Percentiles rank a stretch among this genome's conserved stretches.
Evolutionary conservation across 768 basidiomycete genomes (phyloP).

Genomic region (Leucocoprinus leucothites): DNA sequence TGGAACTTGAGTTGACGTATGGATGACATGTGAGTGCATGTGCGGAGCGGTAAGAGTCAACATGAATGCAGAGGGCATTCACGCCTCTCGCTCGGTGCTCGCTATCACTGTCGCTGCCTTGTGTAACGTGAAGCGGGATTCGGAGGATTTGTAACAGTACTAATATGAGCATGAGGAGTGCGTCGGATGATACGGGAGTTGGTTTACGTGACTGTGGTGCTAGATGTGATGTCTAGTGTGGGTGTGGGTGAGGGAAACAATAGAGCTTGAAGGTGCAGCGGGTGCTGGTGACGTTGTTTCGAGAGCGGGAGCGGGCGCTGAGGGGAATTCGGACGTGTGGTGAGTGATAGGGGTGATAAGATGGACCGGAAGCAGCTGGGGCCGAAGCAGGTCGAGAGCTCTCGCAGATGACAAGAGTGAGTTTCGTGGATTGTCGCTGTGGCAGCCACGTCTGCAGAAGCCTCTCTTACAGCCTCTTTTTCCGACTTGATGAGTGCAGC

Average conservation of each 20-base stretch:
- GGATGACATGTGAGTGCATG: no score
- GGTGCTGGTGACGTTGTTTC: slow-evolving; percentile 1
- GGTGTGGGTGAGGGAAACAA: neutral
- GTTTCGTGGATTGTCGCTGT: neutral
- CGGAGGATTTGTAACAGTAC: slow-evolving; percentile 91
- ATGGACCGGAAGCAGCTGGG: neutral
- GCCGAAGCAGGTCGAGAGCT: neutral
- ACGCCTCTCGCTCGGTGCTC: slow-evolving; percentile 33
- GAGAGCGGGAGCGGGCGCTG: neutral
- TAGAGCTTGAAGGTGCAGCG: neutral
- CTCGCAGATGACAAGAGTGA: neutral
- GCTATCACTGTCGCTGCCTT: slow-evolving; percentile 26
- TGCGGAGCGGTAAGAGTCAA: slow-evolving; percentile 13
- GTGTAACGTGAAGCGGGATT: slow-evolving; percentile 62
- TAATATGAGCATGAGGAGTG: slow-evolving; percentile 91
- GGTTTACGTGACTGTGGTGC: slow-evolving; percentile 21
- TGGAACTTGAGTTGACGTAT: neutral
- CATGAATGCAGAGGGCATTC: slow-evolving; percentile 12
- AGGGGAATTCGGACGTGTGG: slow-evolving; percentile 4
- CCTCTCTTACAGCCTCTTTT: neutral
- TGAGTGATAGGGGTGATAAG: slow-evolving; percentile 7
- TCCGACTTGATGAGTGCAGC: neutral
- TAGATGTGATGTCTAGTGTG: no score
- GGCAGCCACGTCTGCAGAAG: no score
- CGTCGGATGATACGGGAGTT: slow-evolving; percentile 76